Conservation (phyloP, 148 eudicot genomes). For the Rhododendron kiyosumense region DNA sequence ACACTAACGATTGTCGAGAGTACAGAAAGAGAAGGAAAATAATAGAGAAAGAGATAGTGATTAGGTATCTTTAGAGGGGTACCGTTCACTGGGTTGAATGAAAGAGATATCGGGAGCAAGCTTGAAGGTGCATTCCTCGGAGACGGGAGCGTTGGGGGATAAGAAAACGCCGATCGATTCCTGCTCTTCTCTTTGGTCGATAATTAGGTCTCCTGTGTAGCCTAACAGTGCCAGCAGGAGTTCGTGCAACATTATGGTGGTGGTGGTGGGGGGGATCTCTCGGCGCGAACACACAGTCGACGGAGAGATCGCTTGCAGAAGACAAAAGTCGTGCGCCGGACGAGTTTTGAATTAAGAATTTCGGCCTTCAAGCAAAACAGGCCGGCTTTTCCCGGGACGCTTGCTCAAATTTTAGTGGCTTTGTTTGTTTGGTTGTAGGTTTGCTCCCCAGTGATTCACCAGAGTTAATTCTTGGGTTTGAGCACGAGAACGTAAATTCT, state of each 20-base stretch:
- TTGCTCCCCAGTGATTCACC: background rate
- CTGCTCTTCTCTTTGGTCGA: conserved; percentile 67
- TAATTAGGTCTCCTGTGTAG: conserved; percentile 92
- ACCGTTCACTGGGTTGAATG: conserved; percentile 72
- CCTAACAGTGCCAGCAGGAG: conserved; percentile 75
- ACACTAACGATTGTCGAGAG: background rate
- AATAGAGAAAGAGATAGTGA: background rate
- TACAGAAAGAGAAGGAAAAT: background rate
- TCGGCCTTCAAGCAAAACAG: background rate
- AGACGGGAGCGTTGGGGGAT: conserved; percentile 45
- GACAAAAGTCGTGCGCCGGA: background rate
- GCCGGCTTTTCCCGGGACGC: background rate
- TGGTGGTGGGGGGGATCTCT: background rate
- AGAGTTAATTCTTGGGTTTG: too few relatives aligned
- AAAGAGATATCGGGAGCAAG: conserved; percentile 87
- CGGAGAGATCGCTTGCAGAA: background rate
- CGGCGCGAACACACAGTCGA: background rate
- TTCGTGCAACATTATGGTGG: conserved; percentile 69
- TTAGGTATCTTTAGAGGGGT: background rate
- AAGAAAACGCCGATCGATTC: conserved; percentile 34
- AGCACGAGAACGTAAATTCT: too few relatives aligned
- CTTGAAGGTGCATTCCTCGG: conserved; percentile 56
- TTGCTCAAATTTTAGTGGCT: too few relatives aligned
- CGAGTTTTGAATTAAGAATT: background rate
- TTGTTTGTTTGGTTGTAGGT: too few relatives aligned